Evolutionary conservation across 1,284 basidiomycete genomes (phyloP), one percentile per base, ranked within the genome.

Genomic region (Flammula alnicola): DNA sequence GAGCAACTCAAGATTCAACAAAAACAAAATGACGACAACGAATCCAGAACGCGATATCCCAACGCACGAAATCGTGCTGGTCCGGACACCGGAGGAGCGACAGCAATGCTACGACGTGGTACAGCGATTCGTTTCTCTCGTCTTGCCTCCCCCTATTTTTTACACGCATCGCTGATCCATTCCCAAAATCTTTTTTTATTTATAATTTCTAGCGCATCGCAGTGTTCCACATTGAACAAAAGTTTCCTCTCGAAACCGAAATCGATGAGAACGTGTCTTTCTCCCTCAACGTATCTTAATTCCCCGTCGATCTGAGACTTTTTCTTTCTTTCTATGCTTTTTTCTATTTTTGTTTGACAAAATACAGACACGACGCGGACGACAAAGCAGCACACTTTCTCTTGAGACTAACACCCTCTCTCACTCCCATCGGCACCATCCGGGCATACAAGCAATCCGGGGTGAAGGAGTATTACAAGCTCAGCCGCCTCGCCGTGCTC

Each of bases 151-250:
- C 17, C 39, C 37, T 27, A 25, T 38, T 14, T 11, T n/a, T 12
- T 22, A 10, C 14, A 45, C 32, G 36, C 31, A 16, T 46, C 12
- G 3, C 4, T 12, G 7, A 42, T 32, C 7, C 17, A 16, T 27
- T 12, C 30, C 12, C 20, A 36, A 19, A 12, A 17, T 35, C 27
- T 14, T 19, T n/a, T 14, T 29, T 14, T 12, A 29, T 23, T 29
- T 40, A 17, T 22, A 52, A 26, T 30, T n/a, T 40, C 23, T 50
- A 74, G 71, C 80, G 86, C 61, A 79, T 83, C 58, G 73, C 75
- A 30, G 88, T 91, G 47, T 92, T 91, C 69, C 73, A 78, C 59
- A 66, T 71, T 59, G 86, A 89, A 65, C 86, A 88, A 71, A 72
- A 74, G 32, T 92, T 91, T 61, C 76, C 87, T 46, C 67, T 85